Conservation (phyloP, 75 land plant species). For the Sequoiadendron giganteum region DNA sequence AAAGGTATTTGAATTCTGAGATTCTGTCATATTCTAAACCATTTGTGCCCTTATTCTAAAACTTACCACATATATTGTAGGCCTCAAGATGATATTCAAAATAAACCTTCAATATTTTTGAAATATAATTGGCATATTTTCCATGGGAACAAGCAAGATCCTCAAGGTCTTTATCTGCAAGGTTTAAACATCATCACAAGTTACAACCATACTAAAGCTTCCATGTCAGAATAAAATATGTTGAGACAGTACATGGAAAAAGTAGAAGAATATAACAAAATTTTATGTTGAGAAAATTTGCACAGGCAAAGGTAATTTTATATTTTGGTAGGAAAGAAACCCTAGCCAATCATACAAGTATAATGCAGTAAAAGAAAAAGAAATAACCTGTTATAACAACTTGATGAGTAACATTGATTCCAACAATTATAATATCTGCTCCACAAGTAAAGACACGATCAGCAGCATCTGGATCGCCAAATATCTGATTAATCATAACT, state of each 20-base stretch:
- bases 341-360: background rate
- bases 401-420: constrained; percentile 95
- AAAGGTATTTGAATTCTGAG: background rate
- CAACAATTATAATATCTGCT: constrained; percentile 81
- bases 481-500: constrained; percentile 41
- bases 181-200: background rate
- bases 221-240: background rate
- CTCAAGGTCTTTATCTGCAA: constrained; percentile 65
- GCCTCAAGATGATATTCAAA: constrained; percentile 79
- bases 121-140: constrained; percentile 66
- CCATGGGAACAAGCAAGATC: constrained; percentile 53
- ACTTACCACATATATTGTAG: constrained; percentile 69
- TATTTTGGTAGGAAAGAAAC: background rate
- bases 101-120: constrained; percentile 58
- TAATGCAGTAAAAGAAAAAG: background rate
- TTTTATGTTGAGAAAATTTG: background rate
- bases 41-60: background rate
- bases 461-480: constrained; percentile 96
- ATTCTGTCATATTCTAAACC: background rate
- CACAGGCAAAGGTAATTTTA: background rate
- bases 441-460: constrained; percentile 96
- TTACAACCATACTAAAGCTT: background rate
- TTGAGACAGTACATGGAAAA: background rate
- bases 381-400: constrained; percentile 78
- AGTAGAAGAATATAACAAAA: constrained; percentile 5